A percentile compares a stretch with the other conserved stretches of the same genome.
phyloP scores from a whole-genome alignment of 2,329 filamentous ascomycete genomes.

The Fusarium gaditjirri region DNA sequence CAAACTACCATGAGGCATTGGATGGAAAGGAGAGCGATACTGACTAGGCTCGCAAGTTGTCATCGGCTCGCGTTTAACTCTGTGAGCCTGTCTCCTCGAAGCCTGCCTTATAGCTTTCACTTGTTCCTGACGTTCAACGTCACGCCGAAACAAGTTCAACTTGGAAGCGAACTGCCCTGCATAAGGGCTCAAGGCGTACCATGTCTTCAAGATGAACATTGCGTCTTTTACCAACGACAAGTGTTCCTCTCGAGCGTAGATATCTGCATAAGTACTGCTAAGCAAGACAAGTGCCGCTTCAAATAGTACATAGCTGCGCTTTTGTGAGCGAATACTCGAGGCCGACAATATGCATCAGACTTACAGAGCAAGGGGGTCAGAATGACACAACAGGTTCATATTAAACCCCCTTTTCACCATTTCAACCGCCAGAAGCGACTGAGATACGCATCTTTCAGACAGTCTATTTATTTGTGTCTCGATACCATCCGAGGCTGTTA shows the following conservation, averaged over 20 bases:
- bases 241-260: constrained; percentile 59
- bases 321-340: background rate
- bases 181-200: constrained; percentile 59
- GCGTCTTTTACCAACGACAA: constrained; percentile 54
- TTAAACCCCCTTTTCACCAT: constrained; percentile 59
- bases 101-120: background rate
- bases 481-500: background rate
- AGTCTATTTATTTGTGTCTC: constrained; percentile 55
- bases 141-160: constrained; percentile 56
- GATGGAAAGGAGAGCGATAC: constrained; percentile 5
- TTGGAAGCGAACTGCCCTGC: constrained; percentile 62
- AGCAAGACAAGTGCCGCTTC: constrained; percentile 64
- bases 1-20: background rate
- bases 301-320: constrained; percentile 65
- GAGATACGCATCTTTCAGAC: constrained; percentile 52
- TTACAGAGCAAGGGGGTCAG: constrained; percentile 68
- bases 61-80: background rate
- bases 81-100: background rate
- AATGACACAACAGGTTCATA: constrained; percentile 57
- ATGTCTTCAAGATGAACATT: constrained; percentile 61
- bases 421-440: constrained; percentile 55
- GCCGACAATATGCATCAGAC: constrained; percentile 38
- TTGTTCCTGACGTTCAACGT: constrained; percentile 5
- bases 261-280: constrained; percentile 65
- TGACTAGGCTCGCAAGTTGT: background rate